Conservation (phyloP, 345 rosid species). For the Combretum micranthum region DNA sequence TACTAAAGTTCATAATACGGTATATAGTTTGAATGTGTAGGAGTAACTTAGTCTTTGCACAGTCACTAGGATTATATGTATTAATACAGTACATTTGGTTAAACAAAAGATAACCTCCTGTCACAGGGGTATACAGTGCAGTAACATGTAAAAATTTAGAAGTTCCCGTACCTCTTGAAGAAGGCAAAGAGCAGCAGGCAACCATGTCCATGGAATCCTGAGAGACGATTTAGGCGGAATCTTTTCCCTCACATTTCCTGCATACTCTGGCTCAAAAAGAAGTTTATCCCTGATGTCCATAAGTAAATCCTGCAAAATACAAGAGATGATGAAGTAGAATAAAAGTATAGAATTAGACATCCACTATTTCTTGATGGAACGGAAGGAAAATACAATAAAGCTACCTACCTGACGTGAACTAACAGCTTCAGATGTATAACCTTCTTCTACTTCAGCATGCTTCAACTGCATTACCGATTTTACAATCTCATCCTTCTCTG, state of each 20-base stretch:
- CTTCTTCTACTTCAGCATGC: conserved; percentile 73
- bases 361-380: background rate
- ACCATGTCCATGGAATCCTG: conserved; percentile 75
- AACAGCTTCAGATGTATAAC: conserved; percentile 71
- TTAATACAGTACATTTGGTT: no score
- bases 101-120: no score
- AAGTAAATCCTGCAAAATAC: conserved; percentile 58
- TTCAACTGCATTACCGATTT: conserved; percentile 74
- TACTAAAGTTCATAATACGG: no score
- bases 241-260: conserved; percentile 69
- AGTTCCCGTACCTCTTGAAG: conserved; percentile 73
- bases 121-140: no score
- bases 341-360: background rate
- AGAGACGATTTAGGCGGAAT: conserved; percentile 72
- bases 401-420: conserved; percentile 65
- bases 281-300: conserved; percentile 93
- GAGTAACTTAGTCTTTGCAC: no score
- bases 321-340: background rate
- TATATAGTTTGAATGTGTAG: no score
- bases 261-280: conserved; percentile 92
- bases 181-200: conserved; percentile 89
- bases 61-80: no score
- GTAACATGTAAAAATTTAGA: no score
- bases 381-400: background rate
- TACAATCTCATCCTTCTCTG: conserved; percentile 93